A percentile compares a stretch with the other conserved stretches of the same genome.
Conservation (phyloP, 768 basidiomycete genomes). For the Lepiota venenata region DNA sequence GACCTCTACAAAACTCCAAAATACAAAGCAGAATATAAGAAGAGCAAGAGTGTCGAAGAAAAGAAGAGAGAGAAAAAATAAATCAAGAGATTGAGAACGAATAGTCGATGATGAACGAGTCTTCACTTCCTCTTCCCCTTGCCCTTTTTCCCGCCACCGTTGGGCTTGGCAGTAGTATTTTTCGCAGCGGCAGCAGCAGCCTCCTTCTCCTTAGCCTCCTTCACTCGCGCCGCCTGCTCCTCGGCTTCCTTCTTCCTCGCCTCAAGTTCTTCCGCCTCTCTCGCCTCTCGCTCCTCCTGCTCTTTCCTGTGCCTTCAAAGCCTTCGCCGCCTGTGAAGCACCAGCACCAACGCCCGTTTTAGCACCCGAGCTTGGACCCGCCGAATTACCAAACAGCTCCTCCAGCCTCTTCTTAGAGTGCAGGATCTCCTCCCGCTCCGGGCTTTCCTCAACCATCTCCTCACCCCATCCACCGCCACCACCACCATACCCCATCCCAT, state of each 20-base stretch:
- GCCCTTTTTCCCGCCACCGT: slow-evolving; percentile 11
- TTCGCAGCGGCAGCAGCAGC: background rate
- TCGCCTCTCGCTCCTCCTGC: slow-evolving; percentile 2
- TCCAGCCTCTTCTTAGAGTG: slow-evolving; percentile 1
- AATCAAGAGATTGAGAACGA: no score
- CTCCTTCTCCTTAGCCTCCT: slow-evolving; percentile 15
- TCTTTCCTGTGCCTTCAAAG: slow-evolving; percentile 3
- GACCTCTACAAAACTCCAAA: background rate
- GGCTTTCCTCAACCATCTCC: background rate
- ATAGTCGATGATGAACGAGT: background rate
- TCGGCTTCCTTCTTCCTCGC: background rate
- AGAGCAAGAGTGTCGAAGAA: background rate
- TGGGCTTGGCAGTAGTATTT: background rate
- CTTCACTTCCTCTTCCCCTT: slow-evolving; percentile 5
- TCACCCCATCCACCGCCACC: background rate
- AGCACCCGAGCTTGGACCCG: background rate
- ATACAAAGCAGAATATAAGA: background rate
- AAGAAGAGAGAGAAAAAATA: no score
- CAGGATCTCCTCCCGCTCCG: slow-evolving; percentile 2
- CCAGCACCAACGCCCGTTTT: background rate
- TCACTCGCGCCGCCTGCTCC: background rate
- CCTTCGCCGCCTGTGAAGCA: background rate
- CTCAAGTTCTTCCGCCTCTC: background rate
- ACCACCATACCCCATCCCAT: background rate
- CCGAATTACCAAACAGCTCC: slow-evolving; percentile 1